Evolutionary conservation across 164 flowering plant genomes (phyloP).

Genomic region (Berberis vulgaris): DNA sequence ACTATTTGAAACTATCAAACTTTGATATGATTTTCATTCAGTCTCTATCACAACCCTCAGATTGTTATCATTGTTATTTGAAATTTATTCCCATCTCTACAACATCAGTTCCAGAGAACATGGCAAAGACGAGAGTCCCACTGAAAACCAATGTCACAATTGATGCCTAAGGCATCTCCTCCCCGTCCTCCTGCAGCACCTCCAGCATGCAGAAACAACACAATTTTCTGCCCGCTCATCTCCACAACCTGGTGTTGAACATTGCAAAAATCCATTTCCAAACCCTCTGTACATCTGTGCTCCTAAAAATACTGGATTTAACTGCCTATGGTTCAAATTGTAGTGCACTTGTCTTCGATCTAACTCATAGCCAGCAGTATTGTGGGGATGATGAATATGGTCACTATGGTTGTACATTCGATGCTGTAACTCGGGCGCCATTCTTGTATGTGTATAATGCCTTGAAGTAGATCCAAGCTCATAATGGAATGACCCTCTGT

Average conservation of each 20-base stretch:
- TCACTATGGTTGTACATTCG: background rate
- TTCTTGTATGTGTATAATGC: background rate
- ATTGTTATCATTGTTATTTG: too few relatives aligned
- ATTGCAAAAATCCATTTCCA: slow-evolving; percentile 3
- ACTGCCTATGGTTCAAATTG: background rate
- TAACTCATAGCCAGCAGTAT: slow-evolving; percentile 2
- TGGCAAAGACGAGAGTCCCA: background rate
- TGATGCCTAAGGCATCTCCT: slow-evolving; percentile 20
- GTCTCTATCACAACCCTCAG: too few relatives aligned
- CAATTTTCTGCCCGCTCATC: slow-evolving; percentile 11
- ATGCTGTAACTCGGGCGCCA: background rate
- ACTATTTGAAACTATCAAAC: too few relatives aligned
- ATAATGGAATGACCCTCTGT: background rate
- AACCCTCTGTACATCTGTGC: background rate
- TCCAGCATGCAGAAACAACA: slow-evolving; percentile 19
- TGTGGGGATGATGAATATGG: slow-evolving; percentile 1
- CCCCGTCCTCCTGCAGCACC: slow-evolving; percentile 22
- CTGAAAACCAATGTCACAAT: background rate
- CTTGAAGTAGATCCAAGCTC: slow-evolving; percentile 14
- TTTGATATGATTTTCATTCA: too few relatives aligned
- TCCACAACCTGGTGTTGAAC: slow-evolving; percentile 21
- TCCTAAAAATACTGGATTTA: slow-evolving; percentile 5
- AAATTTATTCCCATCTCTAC: too few relatives aligned
- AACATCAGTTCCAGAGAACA: too few relatives aligned
- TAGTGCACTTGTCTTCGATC: slow-evolving; percentile 9